Conservation (phyloP, 164 flowering plant genomes). For the Annona squamosa region DNA sequence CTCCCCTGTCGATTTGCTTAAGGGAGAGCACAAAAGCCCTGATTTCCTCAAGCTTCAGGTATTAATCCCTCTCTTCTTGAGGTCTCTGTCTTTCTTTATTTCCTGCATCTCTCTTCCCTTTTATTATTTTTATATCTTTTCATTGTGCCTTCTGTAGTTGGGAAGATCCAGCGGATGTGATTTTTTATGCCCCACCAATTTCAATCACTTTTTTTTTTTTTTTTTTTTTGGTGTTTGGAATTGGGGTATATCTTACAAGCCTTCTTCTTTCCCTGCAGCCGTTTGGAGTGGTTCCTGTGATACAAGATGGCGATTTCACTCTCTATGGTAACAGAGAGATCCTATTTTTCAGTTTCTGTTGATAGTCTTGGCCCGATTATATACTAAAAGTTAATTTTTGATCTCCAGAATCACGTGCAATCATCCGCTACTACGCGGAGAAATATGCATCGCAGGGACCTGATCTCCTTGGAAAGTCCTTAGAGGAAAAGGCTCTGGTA, state of each 20-base stretch:
- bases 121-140: not conserved
- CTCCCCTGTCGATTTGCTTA: slow-evolving; percentile 39
- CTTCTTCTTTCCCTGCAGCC: slow-evolving; percentile 7
- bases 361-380: not conserved
- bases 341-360: not conserved
- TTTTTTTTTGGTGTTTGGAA: too few species aligned
- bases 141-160: not conserved
- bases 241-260: not conserved
- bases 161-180: too few species aligned
- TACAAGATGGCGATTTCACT: slow-evolving; percentile 14
- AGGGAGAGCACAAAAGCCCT: slow-evolving; percentile 42
- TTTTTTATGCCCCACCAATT: too few species aligned
- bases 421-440: slow-evolving; percentile 36
- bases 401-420: slow-evolving; percentile 38
- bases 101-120: too few species aligned
- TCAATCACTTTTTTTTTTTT: too few species aligned
- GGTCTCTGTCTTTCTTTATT: too few species aligned
- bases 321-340: slow-evolving; percentile 7
- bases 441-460: slow-evolving; percentile 39
- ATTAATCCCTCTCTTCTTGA: not conserved
- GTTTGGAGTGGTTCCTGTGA: slow-evolving; percentile 16
- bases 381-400: too few species aligned
- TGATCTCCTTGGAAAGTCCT: slow-evolving; percentile 33
- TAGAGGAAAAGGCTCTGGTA: slow-evolving; percentile 34
- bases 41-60: slow-evolving; percentile 46